phyloP scores from a whole-genome alignment of 1,139 yeast genomes.

The Scheffersomyces stambukii region DNA sequence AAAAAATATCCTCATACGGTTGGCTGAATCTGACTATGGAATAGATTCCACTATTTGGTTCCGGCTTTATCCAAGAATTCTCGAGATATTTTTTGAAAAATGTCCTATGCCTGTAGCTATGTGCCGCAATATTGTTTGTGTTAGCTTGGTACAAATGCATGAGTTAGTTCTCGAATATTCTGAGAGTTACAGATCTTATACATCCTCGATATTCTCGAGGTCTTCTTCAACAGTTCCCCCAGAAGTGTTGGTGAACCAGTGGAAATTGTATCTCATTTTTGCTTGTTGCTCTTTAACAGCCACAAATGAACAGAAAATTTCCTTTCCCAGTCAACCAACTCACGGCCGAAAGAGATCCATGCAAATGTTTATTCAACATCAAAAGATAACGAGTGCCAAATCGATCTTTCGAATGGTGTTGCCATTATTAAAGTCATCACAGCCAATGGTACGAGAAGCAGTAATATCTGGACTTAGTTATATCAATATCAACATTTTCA shows the following conservation, averaged over 20 bases:
- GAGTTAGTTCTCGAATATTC: conserved; percentile 68
- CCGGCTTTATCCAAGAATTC: conserved; percentile 72
- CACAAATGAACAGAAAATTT: conserved; percentile 74
- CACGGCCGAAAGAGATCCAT: conserved; percentile 71
- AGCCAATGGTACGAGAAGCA: conserved; percentile 74
- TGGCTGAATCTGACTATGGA: conserved; percentile 91
- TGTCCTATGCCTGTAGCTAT: conserved; percentile 95
- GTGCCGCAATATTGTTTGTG: conserved; percentile 90
- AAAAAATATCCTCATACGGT: conserved; percentile 59
- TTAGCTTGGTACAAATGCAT: conserved; percentile 83
- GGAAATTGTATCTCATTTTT: conserved; percentile 84
- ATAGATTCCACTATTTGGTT: conserved; percentile 96
- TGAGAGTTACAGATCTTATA: conserved; percentile 43
- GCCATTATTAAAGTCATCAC: conserved; percentile 72
- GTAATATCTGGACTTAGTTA: conserved; percentile 84
- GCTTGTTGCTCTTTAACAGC: conserved; percentile 91
- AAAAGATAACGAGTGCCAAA: conserved; percentile 87
- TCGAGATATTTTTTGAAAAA: conserved; percentile 67
- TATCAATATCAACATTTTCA: conserved; percentile 84
- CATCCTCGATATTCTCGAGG: conserved; percentile 35
- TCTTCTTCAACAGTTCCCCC: conserved; percentile 44
- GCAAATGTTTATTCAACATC: conserved; percentile 81
- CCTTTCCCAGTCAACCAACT: conserved; percentile 57
- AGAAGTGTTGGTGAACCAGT: conserved; percentile 75
- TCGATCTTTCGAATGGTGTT: conserved; percentile 85